Conservation (phyloP, 2,329 filamentous ascomycete genomes). For the Drechslerella dactyloides region DNA sequence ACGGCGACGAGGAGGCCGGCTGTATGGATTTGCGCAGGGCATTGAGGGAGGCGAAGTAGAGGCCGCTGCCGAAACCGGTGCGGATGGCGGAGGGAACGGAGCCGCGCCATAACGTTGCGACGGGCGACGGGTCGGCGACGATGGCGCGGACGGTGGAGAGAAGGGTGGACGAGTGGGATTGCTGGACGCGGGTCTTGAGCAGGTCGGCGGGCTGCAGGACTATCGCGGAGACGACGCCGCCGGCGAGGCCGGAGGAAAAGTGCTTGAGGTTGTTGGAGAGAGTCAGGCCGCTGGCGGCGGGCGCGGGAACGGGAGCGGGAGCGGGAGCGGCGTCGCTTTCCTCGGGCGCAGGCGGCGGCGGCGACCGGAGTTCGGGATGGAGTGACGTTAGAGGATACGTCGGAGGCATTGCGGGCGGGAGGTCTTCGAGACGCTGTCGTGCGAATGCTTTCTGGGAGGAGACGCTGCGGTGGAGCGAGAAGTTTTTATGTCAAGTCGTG, state of each 20-base stretch:
- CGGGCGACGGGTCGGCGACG: conserved; percentile 68
- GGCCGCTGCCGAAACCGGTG: conserved; percentile 87
- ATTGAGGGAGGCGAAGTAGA: conserved; percentile 93
- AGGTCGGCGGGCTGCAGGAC: conserved; percentile 94
- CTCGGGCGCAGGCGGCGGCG: too few relatives aligned
- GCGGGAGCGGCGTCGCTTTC: too few relatives aligned
- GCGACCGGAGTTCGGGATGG: too few relatives aligned
- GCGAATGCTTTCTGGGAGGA: too few relatives aligned
- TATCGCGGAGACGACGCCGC: conserved; percentile 84
- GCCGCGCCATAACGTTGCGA: conserved; percentile 85
- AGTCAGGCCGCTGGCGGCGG: conserved; percentile 23
- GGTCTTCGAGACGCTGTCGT: too few relatives aligned
- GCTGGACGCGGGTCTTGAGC: conserved; percentile 94
- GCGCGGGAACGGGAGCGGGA: too few relatives aligned
- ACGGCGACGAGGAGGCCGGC: conserved; percentile 26
- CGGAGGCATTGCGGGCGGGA: too few relatives aligned
- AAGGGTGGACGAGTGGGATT: conserved; percentile 69
- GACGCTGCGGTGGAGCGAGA: too few relatives aligned
- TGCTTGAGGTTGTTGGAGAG: conserved; percentile 61
- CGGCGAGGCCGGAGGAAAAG: conserved; percentile 85
- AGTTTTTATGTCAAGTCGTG: too few relatives aligned
- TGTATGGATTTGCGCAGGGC: conserved; percentile 72
- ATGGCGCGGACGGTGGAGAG: conserved; percentile 73
- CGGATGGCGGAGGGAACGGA: conserved; percentile 90
- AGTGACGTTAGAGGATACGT: too few relatives aligned